These are phyloP conservation scores for Saccharum spontaneum DNA, from an alignment of 176 grass and related monocot genomes.

Conservation along the genomic window DNA sequence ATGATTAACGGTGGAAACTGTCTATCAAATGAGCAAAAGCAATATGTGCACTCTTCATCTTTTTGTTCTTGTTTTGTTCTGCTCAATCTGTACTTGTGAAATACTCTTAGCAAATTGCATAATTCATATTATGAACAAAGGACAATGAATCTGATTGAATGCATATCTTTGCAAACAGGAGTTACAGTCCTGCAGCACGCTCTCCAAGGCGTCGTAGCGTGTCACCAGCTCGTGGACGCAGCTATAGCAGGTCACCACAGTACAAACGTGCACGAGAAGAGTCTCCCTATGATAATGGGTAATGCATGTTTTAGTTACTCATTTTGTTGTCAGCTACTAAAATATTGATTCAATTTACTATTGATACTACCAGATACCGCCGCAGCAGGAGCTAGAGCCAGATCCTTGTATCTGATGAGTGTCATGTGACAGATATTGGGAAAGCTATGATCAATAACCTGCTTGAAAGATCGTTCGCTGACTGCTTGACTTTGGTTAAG, in stretches of 20 bases:
- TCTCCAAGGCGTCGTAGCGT: conserved; percentile 79
- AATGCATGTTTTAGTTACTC: conserved; percentile 10
- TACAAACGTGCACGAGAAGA: conserved; percentile 46
- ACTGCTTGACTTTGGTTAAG: conserved; percentile 81
- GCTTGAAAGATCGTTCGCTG: conserved; percentile 34
- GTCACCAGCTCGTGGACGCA: conserved; percentile 71
- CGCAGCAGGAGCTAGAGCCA: conserved; percentile 78
- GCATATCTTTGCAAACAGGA: conserved; percentile 55
- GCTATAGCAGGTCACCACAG: conserved; percentile 73
- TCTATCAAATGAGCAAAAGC: not conserved
- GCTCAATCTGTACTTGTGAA: not conserved
- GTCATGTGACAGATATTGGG: conserved; percentile 35
- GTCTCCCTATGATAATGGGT: conserved; percentile 81
- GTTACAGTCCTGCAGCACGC: conserved; percentile 70
- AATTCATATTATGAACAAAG: not conserved
- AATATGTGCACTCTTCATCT: not conserved
- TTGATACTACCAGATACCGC: conserved; percentile 51
- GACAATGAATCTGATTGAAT: conserved; percentile 23
- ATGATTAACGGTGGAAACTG: not conserved
- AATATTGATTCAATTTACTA: not conserved
- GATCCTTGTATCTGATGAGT: not conserved
- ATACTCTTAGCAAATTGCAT: not conserved
- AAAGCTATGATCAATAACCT: conserved; percentile 59
- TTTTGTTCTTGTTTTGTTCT: not conserved
- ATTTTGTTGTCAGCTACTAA: not conserved